phyloP scores from a whole-genome alignment of 2,329 filamentous ascomycete species.

The Talaromyces sp. region DNA sequence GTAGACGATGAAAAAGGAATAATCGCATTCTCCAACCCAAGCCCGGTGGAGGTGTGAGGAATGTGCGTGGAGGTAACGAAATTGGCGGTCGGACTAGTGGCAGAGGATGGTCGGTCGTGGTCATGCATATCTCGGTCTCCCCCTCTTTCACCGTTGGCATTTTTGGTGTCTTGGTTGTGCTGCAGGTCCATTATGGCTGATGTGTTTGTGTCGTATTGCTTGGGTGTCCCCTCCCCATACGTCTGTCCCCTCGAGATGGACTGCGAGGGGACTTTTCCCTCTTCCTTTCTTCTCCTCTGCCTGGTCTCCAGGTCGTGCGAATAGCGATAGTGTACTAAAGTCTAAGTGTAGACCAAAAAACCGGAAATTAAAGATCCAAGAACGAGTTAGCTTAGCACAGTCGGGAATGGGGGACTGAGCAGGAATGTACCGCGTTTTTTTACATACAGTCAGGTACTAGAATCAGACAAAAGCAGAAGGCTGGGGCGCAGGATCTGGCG shows the following conservation, averaged over 20 bases:
- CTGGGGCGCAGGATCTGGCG: background rate
- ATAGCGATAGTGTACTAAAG: background rate
- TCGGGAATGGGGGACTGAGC: background rate
- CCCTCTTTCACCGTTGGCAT: slow-evolving; percentile 5
- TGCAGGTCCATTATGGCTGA: slow-evolving; percentile 7
- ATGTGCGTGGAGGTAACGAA: slow-evolving; percentile 10
- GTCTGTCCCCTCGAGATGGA: background rate
- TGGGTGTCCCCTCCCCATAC: background rate
- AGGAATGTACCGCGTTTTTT: slow-evolving; percentile 2
- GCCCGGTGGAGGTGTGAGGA: background rate
- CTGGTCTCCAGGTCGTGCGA: background rate
- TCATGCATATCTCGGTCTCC: background rate
- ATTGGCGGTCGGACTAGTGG: background rate
- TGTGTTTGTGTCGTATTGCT: background rate
- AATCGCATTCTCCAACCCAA: background rate
- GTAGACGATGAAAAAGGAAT: background rate
- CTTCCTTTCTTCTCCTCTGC: background rate
- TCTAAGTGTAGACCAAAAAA: background rate
- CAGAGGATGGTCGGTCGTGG: background rate
- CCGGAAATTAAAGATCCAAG: slow-evolving; percentile 1
- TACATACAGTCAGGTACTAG: background rate
- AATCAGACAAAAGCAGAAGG: background rate
- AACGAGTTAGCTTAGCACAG: slow-evolving; percentile 5
- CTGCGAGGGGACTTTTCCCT: background rate
- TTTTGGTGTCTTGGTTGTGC: slow-evolving; percentile 1